Evolutionary conservation across 2,329 filamentous ascomycete genomes (phyloP).

Genomic region (Dothistroma pini): DNA sequence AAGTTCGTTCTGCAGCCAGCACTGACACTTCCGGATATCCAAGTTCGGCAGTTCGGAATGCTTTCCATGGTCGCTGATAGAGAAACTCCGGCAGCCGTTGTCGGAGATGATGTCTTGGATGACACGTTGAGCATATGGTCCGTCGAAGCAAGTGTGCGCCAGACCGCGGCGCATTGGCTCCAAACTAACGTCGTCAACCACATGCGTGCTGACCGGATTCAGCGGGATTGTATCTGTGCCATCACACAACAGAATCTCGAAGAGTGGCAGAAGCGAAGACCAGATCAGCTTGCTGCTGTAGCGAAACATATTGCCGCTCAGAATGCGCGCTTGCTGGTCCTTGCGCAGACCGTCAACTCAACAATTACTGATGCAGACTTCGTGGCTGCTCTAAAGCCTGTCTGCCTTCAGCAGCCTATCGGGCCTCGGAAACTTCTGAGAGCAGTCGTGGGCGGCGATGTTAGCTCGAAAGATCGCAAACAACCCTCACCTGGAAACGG

Average conservation of each 20-base stretch:
- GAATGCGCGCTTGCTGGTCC: neutral
- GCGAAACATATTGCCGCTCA: neutral
- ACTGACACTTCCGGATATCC: neutral
- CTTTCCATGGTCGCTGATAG: neutral
- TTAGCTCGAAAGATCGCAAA: neutral
- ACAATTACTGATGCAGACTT: neutral
- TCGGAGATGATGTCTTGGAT: too few species aligned
- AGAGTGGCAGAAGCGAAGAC: neutral
- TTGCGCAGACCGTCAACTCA: neutral
- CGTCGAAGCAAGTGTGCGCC: neutral
- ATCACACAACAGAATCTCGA: neutral
- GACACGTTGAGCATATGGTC: too few species aligned
- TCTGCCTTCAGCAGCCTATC: slow-evolving; percentile 22
- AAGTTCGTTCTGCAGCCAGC: neutral
- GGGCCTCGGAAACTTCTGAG: slow-evolving; percentile 22
- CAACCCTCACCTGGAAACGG: neutral
- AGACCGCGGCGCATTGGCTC: slow-evolving; percentile 1
- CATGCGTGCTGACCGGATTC: neutral
- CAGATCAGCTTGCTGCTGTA: neutral
- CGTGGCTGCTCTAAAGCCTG: neutral
- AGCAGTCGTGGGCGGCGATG: slow-evolving; percentile 10
- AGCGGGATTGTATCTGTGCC: neutral
- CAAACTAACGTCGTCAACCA: neutral
- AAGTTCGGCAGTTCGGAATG: neutral
- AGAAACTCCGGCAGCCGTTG: neutral